Base-by-base conservation (phyloP, 768 basidiomycete species). In the Russula dissimulans region DNA sequence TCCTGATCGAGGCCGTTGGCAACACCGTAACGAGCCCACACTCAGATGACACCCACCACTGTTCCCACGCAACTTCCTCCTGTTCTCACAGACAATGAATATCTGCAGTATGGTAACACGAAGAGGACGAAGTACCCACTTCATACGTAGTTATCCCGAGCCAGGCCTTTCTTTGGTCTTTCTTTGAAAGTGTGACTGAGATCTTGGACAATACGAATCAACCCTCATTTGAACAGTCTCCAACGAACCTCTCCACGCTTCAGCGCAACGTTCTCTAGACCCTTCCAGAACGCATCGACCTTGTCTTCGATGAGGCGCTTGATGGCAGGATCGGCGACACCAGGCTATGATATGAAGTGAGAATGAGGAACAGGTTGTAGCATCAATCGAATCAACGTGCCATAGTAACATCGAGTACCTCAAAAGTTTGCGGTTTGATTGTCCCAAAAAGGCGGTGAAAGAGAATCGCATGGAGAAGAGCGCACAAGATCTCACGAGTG, bases 21-120 rank as follows among this genome's bases (percentile, higher is more conserved):
- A n/a, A n/a, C 5, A 43, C 4, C 15, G 11, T 3, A 17, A 34
- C 7, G 0, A 32, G 48, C 12, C 0, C 18, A 10, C 3, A 1
- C 29, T 12, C 3, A 15, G 11, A 29, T 36, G 7, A n/a, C n/a
- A 58, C 75, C 6, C 12, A 89, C 90, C 90, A 92, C 72, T 89
- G 84, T 69, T 92, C 91, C 90, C 90, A 92, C 54, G 89, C 83
- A 14, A 91, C 81, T 29, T 91, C 88, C 69, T 92, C 90, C 73
- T 92, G 65, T 15, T 57, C n/a, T 50, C 36, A 31, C n/a, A 14
- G 29, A 36, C 12, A 48, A 15, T 12, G 31, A 15, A 12, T 60
- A 26, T 22, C 11, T 4, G 45, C 31, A 17, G 15, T 36, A 29
- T 10, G 15, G 9, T 44, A 34, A 41, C 29, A 47, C 15, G 12